A percentile compares a stretch with the other conserved stretches of the same genome.
Conservation (phyloP, 2,329 filamentous ascomycete species). For the Paraphoma chrysanthemicola region DNA sequence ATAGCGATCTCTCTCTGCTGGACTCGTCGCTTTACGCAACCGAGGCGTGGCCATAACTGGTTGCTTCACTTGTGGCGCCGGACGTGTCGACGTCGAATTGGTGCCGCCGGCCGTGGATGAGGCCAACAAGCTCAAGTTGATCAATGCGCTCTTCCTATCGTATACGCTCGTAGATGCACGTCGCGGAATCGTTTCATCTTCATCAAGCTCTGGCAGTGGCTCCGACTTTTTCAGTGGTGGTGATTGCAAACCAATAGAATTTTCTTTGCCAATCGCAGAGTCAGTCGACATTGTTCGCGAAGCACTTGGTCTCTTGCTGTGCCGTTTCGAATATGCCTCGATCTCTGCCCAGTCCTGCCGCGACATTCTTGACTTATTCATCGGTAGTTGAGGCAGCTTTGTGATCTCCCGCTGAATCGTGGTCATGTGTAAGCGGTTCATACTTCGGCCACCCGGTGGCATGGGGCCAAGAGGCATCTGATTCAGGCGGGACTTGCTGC, state of each 20-base stretch:
- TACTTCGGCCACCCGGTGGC: slow-evolving; percentile 13
- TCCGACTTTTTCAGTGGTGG: slow-evolving; percentile 32
- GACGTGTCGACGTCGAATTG: slow-evolving; percentile 7
- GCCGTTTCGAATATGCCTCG: slow-evolving; percentile 38
- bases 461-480: slow-evolving; percentile 8
- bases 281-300: slow-evolving; percentile 25
- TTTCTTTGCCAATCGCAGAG: slow-evolving; percentile 9
- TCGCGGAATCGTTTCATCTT: slow-evolving; percentile 42
- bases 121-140: slow-evolving; percentile 31
- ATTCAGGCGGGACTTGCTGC: slow-evolving; percentile 8
- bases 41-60: slow-evolving; percentile 10
- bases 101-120: slow-evolving; percentile 12
- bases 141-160: slow-evolving; percentile 39
- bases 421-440: slow-evolving; percentile 29
- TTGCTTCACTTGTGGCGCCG: slow-evolving; percentile 1
- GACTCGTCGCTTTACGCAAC: slow-evolving; percentile 24
- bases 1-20: slow-evolving; percentile 74
- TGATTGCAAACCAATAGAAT: slow-evolving; percentile 20
- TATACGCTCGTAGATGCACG: slow-evolving; percentile 45
- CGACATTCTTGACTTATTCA: slow-evolving; percentile 38
- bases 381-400: slow-evolving; percentile 37
- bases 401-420: slow-evolving; percentile 41
- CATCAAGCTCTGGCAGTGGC: slow-evolving; percentile 42
- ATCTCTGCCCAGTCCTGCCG: slow-evolving; percentile 46
- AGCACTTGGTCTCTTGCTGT: slow-evolving; percentile 29